Evolutionary conservation across 164 flowering plant genomes (phyloP).

Genomic region (Stephania yunnanensis): DNA sequence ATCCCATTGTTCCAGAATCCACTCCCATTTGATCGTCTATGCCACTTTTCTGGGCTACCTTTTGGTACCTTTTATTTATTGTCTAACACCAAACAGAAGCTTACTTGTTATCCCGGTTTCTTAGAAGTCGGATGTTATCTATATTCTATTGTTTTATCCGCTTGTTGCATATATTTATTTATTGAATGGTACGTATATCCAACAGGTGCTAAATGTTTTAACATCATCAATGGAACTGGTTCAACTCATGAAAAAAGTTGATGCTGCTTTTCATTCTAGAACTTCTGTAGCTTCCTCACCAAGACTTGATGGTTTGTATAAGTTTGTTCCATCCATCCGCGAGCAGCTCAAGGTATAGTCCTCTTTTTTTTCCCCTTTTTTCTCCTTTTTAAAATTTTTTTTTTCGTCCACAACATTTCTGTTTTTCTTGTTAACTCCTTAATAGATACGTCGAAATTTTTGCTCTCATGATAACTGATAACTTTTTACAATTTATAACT

Average conservation of each 20-base stretch:
- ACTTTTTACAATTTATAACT: background rate
- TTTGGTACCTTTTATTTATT: background rate
- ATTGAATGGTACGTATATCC: background rate
- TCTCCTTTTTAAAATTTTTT: background rate
- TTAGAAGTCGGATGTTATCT: background rate
- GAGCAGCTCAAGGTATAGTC: slow-evolving; percentile 63
- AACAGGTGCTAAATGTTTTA: slow-evolving; percentile 54
- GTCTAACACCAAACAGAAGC: background rate
- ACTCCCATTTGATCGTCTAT: background rate
- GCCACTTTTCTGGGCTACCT: background rate
- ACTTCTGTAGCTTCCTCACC: slow-evolving; percentile 38
- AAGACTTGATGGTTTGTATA: slow-evolving; percentile 28
- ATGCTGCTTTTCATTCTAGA: slow-evolving; percentile 54
- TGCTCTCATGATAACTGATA: background rate
- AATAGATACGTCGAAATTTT: background rate
- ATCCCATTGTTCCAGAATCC: no score
- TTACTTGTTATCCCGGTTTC: background rate
- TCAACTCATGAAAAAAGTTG: slow-evolving; percentile 59
- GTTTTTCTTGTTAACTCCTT: background rate
- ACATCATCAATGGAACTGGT: slow-evolving; percentile 60
- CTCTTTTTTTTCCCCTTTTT: background rate
- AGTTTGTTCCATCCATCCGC: slow-evolving; percentile 58
- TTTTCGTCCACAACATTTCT: background rate
- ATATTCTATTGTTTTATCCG: background rate
- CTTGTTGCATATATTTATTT: background rate